These are phyloP conservation scores for Aulographum hederae DNA, from an alignment of 2,329 filamentous ascomycete species.

Conservation along the genomic window DNA sequence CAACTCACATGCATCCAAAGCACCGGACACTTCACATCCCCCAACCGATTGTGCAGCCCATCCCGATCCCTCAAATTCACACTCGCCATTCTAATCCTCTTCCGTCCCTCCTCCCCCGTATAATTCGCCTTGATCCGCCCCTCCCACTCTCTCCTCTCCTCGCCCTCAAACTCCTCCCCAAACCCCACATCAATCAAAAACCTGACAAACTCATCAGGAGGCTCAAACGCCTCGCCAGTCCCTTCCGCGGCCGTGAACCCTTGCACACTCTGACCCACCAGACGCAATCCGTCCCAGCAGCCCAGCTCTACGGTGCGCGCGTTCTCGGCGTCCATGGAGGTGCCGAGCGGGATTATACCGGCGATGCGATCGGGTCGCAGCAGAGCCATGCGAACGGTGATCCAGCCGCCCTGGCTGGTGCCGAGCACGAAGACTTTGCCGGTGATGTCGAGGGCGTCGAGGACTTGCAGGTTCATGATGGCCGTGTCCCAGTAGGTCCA, in stretches of 20 bases:
- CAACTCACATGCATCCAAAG: slow-evolving; percentile 18
- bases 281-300: slow-evolving; percentile 30
- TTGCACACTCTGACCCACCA: too few relatives aligned
- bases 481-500: slow-evolving; percentile 39
- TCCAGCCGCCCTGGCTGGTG: slow-evolving; percentile 36
- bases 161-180: slow-evolving; percentile 19
- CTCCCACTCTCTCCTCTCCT: slow-evolving; percentile 24
- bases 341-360: slow-evolving; percentile 33
- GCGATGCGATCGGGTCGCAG: slow-evolving; percentile 28
- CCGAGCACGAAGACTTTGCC: slow-evolving; percentile 27
- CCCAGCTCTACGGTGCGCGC: slow-evolving; percentile 22
- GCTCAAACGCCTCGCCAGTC: too few relatives aligned
- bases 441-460: slow-evolving; percentile 21
- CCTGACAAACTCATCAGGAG: slow-evolving; percentile 22
- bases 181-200: slow-evolving; percentile 29
- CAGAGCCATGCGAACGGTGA: slow-evolving; percentile 33
- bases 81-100: slow-evolving; percentile 28
- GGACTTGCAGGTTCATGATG: slow-evolving; percentile 23
- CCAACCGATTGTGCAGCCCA: slow-evolving; percentile 24
- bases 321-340: slow-evolving; percentile 32
- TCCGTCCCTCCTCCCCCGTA: slow-evolving; percentile 28
- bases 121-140: slow-evolving; percentile 27
- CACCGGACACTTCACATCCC: slow-evolving; percentile 31
- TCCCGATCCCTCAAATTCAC: slow-evolving; percentile 31
- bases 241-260: too few relatives aligned